Conservation (phyloP, 2,329 filamentous ascomycete genomes). For the Exophiala calicioides region DNA sequence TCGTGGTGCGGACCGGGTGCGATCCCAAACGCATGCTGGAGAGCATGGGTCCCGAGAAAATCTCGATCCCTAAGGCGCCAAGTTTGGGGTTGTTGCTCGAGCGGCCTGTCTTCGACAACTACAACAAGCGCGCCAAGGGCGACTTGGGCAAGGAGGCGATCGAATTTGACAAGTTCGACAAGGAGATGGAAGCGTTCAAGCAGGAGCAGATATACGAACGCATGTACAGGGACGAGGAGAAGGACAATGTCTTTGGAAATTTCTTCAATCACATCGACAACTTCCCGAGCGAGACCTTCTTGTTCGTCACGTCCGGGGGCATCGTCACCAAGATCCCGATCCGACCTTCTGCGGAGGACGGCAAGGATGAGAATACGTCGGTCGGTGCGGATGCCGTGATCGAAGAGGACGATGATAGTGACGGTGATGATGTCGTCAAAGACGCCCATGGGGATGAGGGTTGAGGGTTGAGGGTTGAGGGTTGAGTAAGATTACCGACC, state of each 20-base stretch:
- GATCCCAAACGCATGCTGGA: constrained; percentile 69
- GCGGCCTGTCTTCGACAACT: constrained; percentile 84
- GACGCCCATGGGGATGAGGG: constrained; percentile 31
- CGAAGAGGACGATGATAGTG: constrained; percentile 28
- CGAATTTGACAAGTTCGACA: constrained; percentile 75
- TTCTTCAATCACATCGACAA: constrained; percentile 81
- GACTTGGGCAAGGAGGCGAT: constrained; percentile 68
- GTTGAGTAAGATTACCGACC: not conserved
- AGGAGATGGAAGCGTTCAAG: constrained; percentile 85
- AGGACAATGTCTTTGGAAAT: constrained; percentile 77
- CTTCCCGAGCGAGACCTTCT: constrained; percentile 69
- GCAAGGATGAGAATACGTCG: constrained; percentile 3
- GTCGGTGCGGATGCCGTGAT: constrained; percentile 9
- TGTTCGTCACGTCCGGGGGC: constrained; percentile 72
- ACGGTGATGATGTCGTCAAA: constrained; percentile 24
- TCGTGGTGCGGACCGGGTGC: constrained; percentile 83
- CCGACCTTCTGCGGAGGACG: constrained; percentile 9
- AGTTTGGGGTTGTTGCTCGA: constrained; percentile 86
- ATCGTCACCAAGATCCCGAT: constrained; percentile 55
- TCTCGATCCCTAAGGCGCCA: constrained; percentile 92
- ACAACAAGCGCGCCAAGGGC: constrained; percentile 72
- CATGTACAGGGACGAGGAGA: constrained; percentile 87
- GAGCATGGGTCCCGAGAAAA: constrained; percentile 69
- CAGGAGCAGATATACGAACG: constrained; percentile 86
- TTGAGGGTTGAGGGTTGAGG: constrained; percentile 9